phyloP scores from a whole-genome alignment of 75 land plant species.

The Chamaecyparis obtusa region DNA sequence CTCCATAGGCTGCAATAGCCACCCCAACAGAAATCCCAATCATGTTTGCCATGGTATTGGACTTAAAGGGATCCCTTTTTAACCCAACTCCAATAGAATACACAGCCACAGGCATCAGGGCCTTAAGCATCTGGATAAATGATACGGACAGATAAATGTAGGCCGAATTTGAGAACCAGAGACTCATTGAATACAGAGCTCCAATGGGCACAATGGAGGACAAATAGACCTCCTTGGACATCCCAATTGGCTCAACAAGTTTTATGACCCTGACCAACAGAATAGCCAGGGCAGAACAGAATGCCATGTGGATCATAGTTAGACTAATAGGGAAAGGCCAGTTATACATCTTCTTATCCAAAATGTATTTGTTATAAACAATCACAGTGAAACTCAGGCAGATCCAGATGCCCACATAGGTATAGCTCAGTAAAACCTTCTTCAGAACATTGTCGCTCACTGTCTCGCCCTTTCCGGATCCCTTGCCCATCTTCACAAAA shows the following conservation, averaged over 20 bases:
- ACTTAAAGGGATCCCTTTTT: conserved; percentile 63
- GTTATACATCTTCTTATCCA: conserved; percentile 91
- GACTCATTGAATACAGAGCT: conserved; percentile 78
- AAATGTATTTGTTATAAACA: conserved; percentile 98
- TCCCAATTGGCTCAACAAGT: conserved; percentile 79
- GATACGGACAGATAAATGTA: conserved; percentile 96
- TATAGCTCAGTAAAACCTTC: conserved; percentile 77
- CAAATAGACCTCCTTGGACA: conserved; percentile 73
- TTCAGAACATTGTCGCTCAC: conserved; percentile 44
- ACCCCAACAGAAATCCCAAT: conserved; percentile 84
- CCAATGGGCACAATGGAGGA: conserved; percentile 95
- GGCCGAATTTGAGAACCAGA: conserved; percentile 98
- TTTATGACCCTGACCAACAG: conserved; percentile 67
- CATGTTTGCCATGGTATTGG: conserved; percentile 80
- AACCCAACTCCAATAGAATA: conserved; percentile 75
- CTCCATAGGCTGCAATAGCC: conserved; percentile 95
- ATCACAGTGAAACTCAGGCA: conserved; percentile 91
- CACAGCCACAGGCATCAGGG: conserved; percentile 97
- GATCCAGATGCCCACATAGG: conserved; percentile 90
- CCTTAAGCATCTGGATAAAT: conserved; percentile 99
- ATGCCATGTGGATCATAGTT: conserved; percentile 96
- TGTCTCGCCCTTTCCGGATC: conserved; percentile 20
- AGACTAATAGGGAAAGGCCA: conserved; percentile 98
- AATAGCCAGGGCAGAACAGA: conserved; percentile 88
- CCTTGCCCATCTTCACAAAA: conserved; percentile 35